Percentiles rank a stretch among this genome's conserved stretches.
Conservation (phyloP, 2,329 filamentous ascomycete species). For the Ophioceras dolichostomum region DNA sequence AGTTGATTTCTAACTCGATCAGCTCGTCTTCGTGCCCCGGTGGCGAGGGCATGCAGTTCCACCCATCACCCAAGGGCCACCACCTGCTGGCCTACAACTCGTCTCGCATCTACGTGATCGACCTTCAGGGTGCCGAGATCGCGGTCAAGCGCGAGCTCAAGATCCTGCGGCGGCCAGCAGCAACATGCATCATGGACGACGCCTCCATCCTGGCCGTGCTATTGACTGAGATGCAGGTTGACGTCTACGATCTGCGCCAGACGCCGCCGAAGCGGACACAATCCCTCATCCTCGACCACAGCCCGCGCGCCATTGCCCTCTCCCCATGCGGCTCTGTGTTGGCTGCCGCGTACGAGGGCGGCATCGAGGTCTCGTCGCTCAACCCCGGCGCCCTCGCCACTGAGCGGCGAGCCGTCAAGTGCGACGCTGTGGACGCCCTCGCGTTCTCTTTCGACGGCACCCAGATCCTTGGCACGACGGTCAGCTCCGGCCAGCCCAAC, state of each 20-base stretch:
- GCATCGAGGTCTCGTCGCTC: conserved; percentile 78
- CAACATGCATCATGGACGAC: conserved; percentile 69
- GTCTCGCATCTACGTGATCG: conserved; percentile 69
- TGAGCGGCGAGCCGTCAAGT: conserved; percentile 66
- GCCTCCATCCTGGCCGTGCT: conserved; percentile 66
- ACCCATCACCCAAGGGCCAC: conserved; percentile 62
- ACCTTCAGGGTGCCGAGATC: conserved; percentile 44
- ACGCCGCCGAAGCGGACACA: conserved; percentile 58
- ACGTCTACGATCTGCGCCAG: conserved; percentile 63
- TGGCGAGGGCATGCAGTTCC: conserved; percentile 78
- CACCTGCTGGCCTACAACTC: conserved; percentile 74
- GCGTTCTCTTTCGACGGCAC: conserved; percentile 69
- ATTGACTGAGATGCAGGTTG: conserved; percentile 71
- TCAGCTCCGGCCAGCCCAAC: conserved; percentile 49
- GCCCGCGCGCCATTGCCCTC: conserved; percentile 64
- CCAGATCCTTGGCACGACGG: conserved; percentile 65
- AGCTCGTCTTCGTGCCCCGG: conserved; percentile 74
- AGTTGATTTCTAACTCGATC: conserved; percentile 71
- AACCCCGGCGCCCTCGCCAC: conserved; percentile 49
- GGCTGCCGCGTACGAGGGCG: conserved; percentile 73
- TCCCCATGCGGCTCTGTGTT: conserved; percentile 74
- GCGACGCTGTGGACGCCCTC: conserved; percentile 60
- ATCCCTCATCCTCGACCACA: conserved; percentile 66
- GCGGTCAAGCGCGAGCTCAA: conserved; percentile 67
- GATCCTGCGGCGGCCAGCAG: conserved; percentile 61